Evolutionary conservation across 768 basidiomycete species (phyloP).

Genomic region (Obba rivulosa): DNA sequence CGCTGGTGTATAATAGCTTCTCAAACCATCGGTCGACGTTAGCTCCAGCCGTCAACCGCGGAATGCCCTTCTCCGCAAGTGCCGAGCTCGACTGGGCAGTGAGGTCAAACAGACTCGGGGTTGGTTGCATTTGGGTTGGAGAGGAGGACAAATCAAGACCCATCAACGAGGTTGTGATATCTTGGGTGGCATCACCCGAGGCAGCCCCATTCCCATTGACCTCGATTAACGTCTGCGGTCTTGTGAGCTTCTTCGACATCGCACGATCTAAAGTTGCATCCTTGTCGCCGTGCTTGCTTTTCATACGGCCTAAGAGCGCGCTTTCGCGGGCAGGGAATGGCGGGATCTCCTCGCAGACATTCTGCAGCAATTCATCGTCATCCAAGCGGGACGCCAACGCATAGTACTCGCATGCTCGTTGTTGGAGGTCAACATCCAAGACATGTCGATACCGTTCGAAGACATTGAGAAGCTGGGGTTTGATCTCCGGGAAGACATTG

Average conservation of each 20-base stretch:
- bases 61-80: constrained; percentile 32
- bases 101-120: constrained; percentile 8
- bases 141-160: constrained; percentile 59
- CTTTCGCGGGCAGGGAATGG: constrained; percentile 96
- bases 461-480: constrained; percentile 85
- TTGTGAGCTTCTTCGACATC: constrained; percentile 36
- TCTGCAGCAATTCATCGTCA: constrained; percentile 89
- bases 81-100: constrained; percentile 12
- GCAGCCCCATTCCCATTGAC: constrained; percentile 32
- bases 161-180: constrained; percentile 68
- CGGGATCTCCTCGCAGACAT: constrained; percentile 98
- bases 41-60: constrained; percentile 59
- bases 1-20: constrained; percentile 69
- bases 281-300: constrained; percentile 87
- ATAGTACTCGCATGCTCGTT: constrained; percentile 97
- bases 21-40: constrained; percentile 87
- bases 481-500: constrained; percentile 99
- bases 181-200: constrained; percentile 36
- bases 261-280: constrained; percentile 82
- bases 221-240: constrained; percentile 28
- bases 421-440: constrained; percentile 94
- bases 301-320: constrained; percentile 78
- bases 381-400: constrained; percentile 80
- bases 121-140: constrained; percentile 17
- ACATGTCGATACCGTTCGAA: constrained; percentile 98